phyloP scores from a whole-genome alignment of 306 rosid genomes.

The Prunus padus region DNA sequence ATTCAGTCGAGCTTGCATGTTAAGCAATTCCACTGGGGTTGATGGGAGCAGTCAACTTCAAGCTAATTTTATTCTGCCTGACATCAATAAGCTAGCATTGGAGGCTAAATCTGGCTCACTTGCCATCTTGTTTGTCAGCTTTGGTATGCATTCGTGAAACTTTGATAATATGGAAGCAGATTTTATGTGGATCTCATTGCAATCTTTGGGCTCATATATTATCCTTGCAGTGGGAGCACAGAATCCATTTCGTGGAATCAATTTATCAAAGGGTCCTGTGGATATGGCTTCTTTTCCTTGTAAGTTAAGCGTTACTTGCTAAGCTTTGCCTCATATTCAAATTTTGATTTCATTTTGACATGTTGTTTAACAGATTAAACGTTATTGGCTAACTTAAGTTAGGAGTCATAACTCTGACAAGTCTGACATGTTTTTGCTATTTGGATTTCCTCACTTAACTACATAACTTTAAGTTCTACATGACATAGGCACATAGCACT shows the following conservation, averaged over 20 bases:
- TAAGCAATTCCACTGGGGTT: conserved; percentile 36
- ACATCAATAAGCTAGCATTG: conserved; percentile 52
- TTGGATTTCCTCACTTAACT: background rate
- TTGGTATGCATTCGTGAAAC: conserved; percentile 51
- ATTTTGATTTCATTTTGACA: background rate
- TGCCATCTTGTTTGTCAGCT: conserved; percentile 61
- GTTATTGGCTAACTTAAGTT: background rate
- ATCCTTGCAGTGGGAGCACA: conserved; percentile 52
- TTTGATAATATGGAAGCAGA: conserved; percentile 8
- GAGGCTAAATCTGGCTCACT: conserved; percentile 56
- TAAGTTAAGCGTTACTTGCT: conserved; percentile 47
- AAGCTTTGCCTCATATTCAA: conserved; percentile 1
- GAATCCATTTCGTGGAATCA: conserved; percentile 42
- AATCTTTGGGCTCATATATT: conserved; percentile 17
- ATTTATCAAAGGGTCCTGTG: conserved; percentile 38
- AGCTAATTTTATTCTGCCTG: conserved; percentile 69
- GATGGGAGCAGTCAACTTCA: conserved; percentile 43
- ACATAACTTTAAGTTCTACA: background rate
- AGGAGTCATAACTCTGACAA: background rate
- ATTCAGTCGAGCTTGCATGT: conserved; percentile 49
- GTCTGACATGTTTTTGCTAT: background rate
- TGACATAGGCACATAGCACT: background rate
- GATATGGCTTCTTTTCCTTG: conserved; percentile 55
- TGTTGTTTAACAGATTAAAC: background rate
- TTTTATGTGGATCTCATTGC: conserved; percentile 9